These are phyloP conservation scores for Venturia carpophila DNA, from an alignment of 2,329 filamentous ascomycete genomes.

Conservation along the genomic window DNA sequence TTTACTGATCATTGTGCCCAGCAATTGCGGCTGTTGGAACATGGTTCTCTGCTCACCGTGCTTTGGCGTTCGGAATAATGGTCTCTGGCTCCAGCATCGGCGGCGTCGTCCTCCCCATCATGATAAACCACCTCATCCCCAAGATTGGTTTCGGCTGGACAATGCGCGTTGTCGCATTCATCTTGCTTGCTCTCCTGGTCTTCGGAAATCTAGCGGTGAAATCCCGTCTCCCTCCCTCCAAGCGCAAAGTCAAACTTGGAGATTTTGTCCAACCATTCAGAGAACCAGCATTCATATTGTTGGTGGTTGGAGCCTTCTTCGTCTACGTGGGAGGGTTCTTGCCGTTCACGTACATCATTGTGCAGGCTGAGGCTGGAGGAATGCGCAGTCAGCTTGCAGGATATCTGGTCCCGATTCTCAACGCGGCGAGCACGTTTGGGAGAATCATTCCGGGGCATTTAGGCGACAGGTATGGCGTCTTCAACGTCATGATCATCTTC, in stretches of 20 bases:
- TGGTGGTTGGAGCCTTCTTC: constrained; percentile 38
- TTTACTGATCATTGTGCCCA: not conserved
- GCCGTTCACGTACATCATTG: constrained; percentile 43
- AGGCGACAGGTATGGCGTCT: constrained; percentile 47
- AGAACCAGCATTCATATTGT: constrained; percentile 31
- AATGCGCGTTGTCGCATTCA: constrained; percentile 49
- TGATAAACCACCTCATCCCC: constrained; percentile 48
- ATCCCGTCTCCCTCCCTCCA: constrained; percentile 37
- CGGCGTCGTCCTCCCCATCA: constrained; percentile 54
- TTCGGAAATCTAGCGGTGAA: constrained; percentile 44
- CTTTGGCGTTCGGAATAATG: constrained; percentile 43
- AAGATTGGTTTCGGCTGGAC: constrained; percentile 50
- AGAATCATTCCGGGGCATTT: constrained; percentile 46
- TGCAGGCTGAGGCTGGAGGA: constrained; percentile 38
- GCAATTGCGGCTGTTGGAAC: constrained; percentile 37
- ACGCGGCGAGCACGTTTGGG: constrained; percentile 42
- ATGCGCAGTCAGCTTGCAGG: constrained; percentile 41
- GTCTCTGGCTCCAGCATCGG: constrained; percentile 44
- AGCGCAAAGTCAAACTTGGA: constrained; percentile 27
- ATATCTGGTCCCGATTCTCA: constrained; percentile 51
- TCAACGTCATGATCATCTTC: constrained; percentile 47
- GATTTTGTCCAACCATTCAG: constrained; percentile 27
- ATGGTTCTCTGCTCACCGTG: constrained; percentile 44
- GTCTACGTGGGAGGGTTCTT: constrained; percentile 56
- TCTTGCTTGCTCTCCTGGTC: constrained; percentile 49